Evolutionary conservation across 2,329 filamentous ascomycete genomes (phyloP).

Genomic region (Neurospora sp.): DNA sequence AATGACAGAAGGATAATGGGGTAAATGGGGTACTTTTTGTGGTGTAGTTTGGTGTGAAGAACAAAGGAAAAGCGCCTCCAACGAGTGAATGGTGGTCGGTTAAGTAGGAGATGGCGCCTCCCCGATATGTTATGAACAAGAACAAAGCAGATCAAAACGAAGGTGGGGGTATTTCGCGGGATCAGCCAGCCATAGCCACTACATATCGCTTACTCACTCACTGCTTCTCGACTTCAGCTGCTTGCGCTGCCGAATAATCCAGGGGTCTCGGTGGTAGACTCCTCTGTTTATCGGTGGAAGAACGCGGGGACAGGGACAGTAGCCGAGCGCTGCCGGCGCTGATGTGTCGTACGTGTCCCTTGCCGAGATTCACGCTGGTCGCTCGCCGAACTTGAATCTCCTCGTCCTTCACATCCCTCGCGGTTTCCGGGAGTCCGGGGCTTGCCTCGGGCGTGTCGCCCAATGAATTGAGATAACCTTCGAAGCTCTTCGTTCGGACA

Average conservation of each 20-base stretch:
- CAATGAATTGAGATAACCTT: constrained; percentile 38
- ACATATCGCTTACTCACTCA: constrained; percentile 1
- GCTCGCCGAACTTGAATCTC: constrained; percentile 45
- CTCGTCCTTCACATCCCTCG: constrained; percentile 26
- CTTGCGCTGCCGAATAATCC: background rate
- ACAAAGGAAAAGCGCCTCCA: constrained; percentile 13
- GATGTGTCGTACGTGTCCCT: constrained; percentile 57
- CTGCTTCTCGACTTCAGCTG: background rate
- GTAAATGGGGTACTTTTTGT: constrained; percentile 1
- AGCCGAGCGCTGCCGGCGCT: constrained; percentile 71
- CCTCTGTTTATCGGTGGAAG: constrained; percentile 40
- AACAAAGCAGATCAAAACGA: constrained; percentile 16
- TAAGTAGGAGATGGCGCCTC: constrained; percentile 1
- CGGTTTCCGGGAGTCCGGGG: constrained; percentile 5
- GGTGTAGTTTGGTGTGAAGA: background rate
- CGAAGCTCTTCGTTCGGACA: constrained; percentile 39
- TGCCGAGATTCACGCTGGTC: constrained; percentile 58
- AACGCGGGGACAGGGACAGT: constrained; percentile 52
- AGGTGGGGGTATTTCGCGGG: constrained; percentile 7
- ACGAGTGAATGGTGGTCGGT: constrained; percentile 23
- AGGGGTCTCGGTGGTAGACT: constrained; percentile 9
- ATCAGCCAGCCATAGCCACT: constrained; percentile 9
- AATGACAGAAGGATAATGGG: background rate
- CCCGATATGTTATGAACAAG: constrained; percentile 1
- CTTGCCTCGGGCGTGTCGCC: constrained; percentile 24